Conservation (phyloP, 2,329 filamentous ascomycete species). For the Bipolaris cookei region DNA sequence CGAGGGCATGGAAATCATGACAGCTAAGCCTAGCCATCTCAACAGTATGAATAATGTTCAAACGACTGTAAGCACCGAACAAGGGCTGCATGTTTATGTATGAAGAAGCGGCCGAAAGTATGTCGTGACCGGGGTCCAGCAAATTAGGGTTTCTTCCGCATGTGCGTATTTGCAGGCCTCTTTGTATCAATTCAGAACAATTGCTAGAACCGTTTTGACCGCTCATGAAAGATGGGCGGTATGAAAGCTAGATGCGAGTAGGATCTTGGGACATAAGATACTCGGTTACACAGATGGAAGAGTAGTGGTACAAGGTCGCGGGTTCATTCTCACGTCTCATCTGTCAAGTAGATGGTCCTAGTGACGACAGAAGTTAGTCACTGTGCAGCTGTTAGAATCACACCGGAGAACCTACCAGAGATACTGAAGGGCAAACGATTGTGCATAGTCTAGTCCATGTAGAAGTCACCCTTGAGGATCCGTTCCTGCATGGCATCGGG, state of each 20-base stretch:
- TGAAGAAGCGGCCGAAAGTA: background rate
- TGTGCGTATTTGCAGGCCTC: background rate
- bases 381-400: conserved; percentile 1
- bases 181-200: conserved; percentile 26
- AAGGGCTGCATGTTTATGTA: background rate
- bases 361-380: conserved; percentile 7
- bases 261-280: conserved; percentile 9
- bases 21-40: background rate
- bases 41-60: background rate
- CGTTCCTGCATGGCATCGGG: conserved; percentile 96
- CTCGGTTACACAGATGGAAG: conserved; percentile 11
- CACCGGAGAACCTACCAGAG: conserved; percentile 30
- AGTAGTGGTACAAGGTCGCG: conserved; percentile 27
- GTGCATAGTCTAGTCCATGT: conserved; percentile 76
- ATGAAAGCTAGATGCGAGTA: conserved; percentile 6
- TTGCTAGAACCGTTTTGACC: conserved; percentile 16
- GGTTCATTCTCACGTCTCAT: conserved; percentile 17
- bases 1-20: background rate
- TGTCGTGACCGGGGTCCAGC: background rate
- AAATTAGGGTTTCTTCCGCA: conserved; percentile 1
- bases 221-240: conserved; percentile 10
- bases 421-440: conserved; percentile 19
- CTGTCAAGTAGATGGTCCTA: conserved; percentile 16
- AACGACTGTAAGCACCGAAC: conserved; percentile 1
- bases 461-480: conserved; percentile 96